Evolutionary conservation across 192 early-diverging fungal genomes (phyloP).

Genomic region (Coemansia sp.): DNA sequence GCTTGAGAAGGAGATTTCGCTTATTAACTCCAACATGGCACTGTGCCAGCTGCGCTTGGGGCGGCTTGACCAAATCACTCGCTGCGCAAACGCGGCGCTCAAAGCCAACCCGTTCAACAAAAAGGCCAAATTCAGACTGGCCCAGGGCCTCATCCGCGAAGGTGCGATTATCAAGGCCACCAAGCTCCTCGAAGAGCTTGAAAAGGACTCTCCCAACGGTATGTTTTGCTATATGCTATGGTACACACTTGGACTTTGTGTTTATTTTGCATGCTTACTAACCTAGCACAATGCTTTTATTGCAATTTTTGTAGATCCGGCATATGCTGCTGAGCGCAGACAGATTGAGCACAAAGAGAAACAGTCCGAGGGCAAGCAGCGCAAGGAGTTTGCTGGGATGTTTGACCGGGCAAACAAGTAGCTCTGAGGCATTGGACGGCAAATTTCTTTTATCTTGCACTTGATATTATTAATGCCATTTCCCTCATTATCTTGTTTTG

Average conservation of each 20-base stretch:
- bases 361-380: slow-evolving; percentile 42
- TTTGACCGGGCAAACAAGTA: slow-evolving; percentile 39
- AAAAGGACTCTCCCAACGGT: slow-evolving; percentile 28
- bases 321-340: slow-evolving; percentile 36
- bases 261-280: background rate
- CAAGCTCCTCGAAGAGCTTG: slow-evolving; percentile 40
- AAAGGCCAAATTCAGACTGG: slow-evolving; percentile 51
- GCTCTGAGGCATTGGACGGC: background rate
- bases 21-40: slow-evolving; percentile 46
- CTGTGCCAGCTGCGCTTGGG: slow-evolving; percentile 42
- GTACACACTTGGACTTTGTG: background rate
- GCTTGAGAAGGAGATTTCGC: slow-evolving; percentile 34
- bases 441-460: background rate
- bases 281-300: background rate
- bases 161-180: slow-evolving; percentile 32
- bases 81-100: slow-evolving; percentile 30
- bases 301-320: slow-evolving; percentile 11
- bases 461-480: background rate
- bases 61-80: slow-evolving; percentile 13
- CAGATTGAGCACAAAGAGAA: slow-evolving; percentile 36
- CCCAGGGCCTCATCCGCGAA: slow-evolving; percentile 38
- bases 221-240: background rate
- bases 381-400: slow-evolving; percentile 44
- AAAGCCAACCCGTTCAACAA: slow-evolving; percentile 43
- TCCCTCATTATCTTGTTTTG: no score